Base-by-base conservation (phyloP, 306 rosid species). In the Alnus glutinosa region DNA sequence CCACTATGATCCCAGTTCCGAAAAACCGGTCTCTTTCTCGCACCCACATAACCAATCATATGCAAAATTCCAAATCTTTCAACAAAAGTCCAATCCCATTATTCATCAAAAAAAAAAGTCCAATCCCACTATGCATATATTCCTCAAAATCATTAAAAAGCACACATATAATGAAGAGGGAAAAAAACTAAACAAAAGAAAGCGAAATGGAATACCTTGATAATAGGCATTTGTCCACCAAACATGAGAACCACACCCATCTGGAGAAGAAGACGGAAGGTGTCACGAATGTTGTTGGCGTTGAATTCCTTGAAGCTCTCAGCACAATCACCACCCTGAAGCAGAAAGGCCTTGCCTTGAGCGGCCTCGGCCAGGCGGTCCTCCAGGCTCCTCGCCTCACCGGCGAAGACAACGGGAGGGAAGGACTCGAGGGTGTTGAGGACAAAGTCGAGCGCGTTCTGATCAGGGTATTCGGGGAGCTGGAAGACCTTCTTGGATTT, bases 221-320 rank as follows among this genome's bases (percentile, higher is more conserved):
- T 76, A 48, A 85, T 63, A 1, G 88, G 88, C 88, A 85, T 81
- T 81, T 85, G 88, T 67, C 80, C 80, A 32, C 88, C 88, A 57
- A 85, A 85, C 88, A 81, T 85, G 32, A 85, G 83, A 44, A 85
- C 88, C 3, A 78, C 85, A 8, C 88, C 15, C 88, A 85, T 85
- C 79, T 85, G 88, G 4, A 85, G 85, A 51, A 85, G 70, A 77
- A 85, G 71, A 44, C 88, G 79, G 50, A 85, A 85, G 7, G 88
- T 85, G 52, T 85, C 88, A 79, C 88, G 81, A 54, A 85, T 85
- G 48, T 81, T 85, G 47, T 85, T 85, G 80, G 83, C 88, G 46
- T 85, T 78, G 75, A 85, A 85, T 66, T 85, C 88, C 75, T 85
- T 81, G 82, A 85, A 85, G 73, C 88, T 85, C 85, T 85, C 88